Evolutionary conservation across 345 rosid species (phyloP).

Genomic region (Salix viminalis): DNA sequence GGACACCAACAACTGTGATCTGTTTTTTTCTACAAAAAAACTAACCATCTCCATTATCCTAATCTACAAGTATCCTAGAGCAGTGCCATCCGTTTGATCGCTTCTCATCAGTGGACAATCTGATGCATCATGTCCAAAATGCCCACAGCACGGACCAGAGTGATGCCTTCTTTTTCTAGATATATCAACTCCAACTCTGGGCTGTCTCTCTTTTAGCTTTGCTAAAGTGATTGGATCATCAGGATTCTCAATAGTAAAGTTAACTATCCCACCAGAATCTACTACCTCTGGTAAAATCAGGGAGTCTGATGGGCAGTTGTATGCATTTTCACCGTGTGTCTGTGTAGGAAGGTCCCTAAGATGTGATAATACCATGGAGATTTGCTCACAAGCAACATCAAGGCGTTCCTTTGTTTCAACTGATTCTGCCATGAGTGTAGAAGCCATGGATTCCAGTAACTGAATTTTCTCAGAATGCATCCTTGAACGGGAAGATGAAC

Average conservation of each 20-base stretch:
- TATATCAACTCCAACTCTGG: slow-evolving; percentile 37
- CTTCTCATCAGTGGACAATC: slow-evolving; percentile 42
- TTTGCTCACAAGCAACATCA: slow-evolving; percentile 52
- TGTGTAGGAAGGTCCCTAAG: slow-evolving; percentile 41
- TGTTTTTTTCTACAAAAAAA: not conserved
- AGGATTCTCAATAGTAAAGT: slow-evolving; percentile 31
- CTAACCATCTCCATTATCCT: not conserved
- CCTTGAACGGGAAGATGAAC: slow-evolving; percentile 19
- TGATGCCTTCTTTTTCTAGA: slow-evolving; percentile 38
- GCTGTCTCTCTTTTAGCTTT: slow-evolving; percentile 48
- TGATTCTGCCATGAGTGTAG: slow-evolving; percentile 42
- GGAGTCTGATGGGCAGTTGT: slow-evolving; percentile 40
- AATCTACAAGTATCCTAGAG: slow-evolving; percentile 26
- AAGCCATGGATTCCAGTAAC: slow-evolving; percentile 46
- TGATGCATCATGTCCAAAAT: slow-evolving; percentile 44
- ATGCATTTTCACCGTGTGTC: slow-evolving; percentile 23
- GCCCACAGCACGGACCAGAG: slow-evolving; percentile 44
- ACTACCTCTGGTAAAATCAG: slow-evolving; percentile 45
- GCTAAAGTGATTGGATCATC: slow-evolving; percentile 31
- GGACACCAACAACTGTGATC: not conserved
- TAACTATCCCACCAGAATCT: slow-evolving; percentile 43
- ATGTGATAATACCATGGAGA: slow-evolving; percentile 33
- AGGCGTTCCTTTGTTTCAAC: slow-evolving; percentile 49
- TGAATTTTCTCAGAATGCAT: slow-evolving; percentile 39
- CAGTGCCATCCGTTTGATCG: slow-evolving; percentile 28